Evolutionary conservation across 176 grass and related monocot species (phyloP).

Genomic region (Olyra latifolia): DNA sequence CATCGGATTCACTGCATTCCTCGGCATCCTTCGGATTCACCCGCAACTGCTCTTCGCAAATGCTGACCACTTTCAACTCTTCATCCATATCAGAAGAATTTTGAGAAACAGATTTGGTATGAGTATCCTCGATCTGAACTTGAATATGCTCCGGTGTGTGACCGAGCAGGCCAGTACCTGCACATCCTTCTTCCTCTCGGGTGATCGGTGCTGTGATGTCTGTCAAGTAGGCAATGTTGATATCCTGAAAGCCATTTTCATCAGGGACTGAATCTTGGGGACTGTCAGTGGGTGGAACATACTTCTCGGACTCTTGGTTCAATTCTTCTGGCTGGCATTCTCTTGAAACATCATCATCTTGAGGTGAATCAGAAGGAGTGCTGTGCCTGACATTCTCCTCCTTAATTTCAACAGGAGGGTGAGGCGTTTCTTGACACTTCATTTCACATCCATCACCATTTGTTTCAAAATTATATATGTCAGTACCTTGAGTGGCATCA

Average conservation of each 20-base stretch:
- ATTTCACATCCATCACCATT: slow-evolving; percentile 41
- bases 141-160: slow-evolving; percentile 4
- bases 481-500: slow-evolving; percentile 50
- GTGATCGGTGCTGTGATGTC: slow-evolving; percentile 11
- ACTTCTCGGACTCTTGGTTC: slow-evolving; percentile 35
- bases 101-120: slow-evolving; percentile 28
- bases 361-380: slow-evolving; percentile 39
- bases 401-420: slow-evolving; percentile 33
- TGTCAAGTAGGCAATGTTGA: slow-evolving; percentile 29
- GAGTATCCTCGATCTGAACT: slow-evolving; percentile 17
- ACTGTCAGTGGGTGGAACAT: slow-evolving; percentile 33
- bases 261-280: slow-evolving; percentile 43
- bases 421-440: slow-evolving; percentile 31
- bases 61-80: slow-evolving; percentile 34
- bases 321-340: slow-evolving; percentile 35
- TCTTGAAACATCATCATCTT: slow-evolving; percentile 41
- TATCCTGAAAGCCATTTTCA: slow-evolving; percentile 40
- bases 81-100: slow-evolving; percentile 29
- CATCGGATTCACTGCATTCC: slow-evolving; percentile 34
- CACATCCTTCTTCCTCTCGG: slow-evolving; percentile 38
- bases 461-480: slow-evolving; percentile 54
- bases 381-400: slow-evolving; percentile 17
- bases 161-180: background rate
- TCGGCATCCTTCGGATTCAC: slow-evolving; percentile 24
- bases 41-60: slow-evolving; percentile 19